A percentile compares a stretch with the other conserved stretches of the same genome.
phyloP scores from a whole-genome alignment of 129 eudicot species.

The Chrysanthemum seticuspe region DNA sequence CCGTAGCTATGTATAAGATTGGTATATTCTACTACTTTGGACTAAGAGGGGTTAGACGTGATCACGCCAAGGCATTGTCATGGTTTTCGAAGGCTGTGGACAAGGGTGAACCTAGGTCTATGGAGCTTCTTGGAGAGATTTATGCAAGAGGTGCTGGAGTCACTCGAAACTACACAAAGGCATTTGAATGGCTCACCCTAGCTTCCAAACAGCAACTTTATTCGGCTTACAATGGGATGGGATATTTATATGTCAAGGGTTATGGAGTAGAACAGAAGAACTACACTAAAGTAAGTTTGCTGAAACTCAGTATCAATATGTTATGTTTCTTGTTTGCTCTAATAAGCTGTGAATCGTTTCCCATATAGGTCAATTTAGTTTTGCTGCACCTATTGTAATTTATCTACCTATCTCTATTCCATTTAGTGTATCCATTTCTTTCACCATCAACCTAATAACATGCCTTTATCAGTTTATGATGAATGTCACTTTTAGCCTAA shows the following conservation, averaged over 20 bases:
- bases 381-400: slow-evolving; percentile 2
- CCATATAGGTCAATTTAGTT: background rate
- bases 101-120: slow-evolving; percentile 87
- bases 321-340: slow-evolving; percentile 12
- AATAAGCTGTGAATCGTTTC: background rate
- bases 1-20: slow-evolving; percentile 89
- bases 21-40: slow-evolving; percentile 93
- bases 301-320: slow-evolving; percentile 13
- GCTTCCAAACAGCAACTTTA: slow-evolving; percentile 88
- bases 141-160: slow-evolving; percentile 95
- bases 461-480: background rate
- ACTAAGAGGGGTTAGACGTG: slow-evolving; percentile 90
- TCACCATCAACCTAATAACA: background rate
- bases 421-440: background rate
- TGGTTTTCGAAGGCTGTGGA: slow-evolving; percentile 96
- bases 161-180: slow-evolving; percentile 82
- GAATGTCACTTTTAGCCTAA: background rate
- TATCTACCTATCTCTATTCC: background rate
- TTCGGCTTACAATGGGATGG: slow-evolving; percentile 99
- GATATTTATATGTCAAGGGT: slow-evolving; percentile 89
- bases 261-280: slow-evolving; percentile 95
- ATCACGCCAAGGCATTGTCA: slow-evolving; percentile 78
- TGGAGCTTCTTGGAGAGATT: slow-evolving; percentile 98
- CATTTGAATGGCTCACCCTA: slow-evolving; percentile 82
- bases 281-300: slow-evolving; percentile 74